phyloP scores from a whole-genome alignment of 208 protist genomes.

The Acanthamoeba healyi region DNA sequence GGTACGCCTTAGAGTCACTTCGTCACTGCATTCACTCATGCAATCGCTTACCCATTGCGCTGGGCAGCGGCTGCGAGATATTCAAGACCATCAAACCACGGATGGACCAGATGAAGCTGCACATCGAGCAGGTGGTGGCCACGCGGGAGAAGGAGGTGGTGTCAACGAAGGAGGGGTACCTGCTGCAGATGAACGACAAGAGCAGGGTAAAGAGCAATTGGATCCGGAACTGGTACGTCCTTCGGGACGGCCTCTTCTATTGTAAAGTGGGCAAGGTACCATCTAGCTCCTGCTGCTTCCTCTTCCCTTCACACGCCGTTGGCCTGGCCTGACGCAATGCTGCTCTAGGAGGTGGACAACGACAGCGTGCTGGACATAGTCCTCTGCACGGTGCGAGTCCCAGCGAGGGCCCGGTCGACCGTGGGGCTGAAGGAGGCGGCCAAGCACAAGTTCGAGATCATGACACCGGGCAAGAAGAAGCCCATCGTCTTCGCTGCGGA shows the following conservation, averaged over 20 bases:
- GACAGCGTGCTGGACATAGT: constrained; percentile 59
- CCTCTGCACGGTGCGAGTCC: constrained; percentile 31
- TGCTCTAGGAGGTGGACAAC: constrained; percentile 45
- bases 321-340: not conserved
- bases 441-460: constrained; percentile 60
- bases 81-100: constrained; percentile 40
- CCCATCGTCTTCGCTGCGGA: constrained; percentile 15
- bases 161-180: constrained; percentile 44
- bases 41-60: not conserved
- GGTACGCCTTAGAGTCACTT: not conserved
- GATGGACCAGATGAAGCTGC: constrained; percentile 59
- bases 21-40: not conserved
- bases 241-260: constrained; percentile 62
- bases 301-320: not conserved
- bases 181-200: constrained; percentile 25
- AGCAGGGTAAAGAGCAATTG: constrained; percentile 34
- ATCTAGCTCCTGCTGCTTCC: too few species aligned
- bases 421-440: constrained; percentile 5
- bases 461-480: constrained; percentile 66
- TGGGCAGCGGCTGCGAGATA: constrained; percentile 28
- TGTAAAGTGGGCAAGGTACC: constrained; percentile 69
- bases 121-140: constrained; percentile 19
- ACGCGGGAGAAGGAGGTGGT: constrained; percentile 5
- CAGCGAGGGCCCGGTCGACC: not conserved
- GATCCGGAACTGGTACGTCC: constrained; percentile 58